These are phyloP conservation scores for Microcyclosporella mali DNA, from an alignment of 2,329 filamentous ascomycete genomes.

Conservation along the genomic window DNA sequence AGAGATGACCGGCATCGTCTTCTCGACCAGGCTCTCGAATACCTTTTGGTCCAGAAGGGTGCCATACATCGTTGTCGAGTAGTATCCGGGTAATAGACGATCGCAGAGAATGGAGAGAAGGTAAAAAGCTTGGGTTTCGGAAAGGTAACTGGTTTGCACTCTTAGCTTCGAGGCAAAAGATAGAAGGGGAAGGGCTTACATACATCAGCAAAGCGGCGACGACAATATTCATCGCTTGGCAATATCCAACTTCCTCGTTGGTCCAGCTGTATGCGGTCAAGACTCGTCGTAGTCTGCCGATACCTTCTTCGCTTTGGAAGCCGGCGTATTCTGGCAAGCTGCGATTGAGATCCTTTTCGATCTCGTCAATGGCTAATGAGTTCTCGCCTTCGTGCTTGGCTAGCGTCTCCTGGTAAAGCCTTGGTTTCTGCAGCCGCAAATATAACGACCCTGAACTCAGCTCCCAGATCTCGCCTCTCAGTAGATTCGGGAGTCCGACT, in stretches of 20 bases:
- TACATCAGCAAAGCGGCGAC: constrained; percentile 91
- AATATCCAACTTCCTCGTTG: constrained; percentile 92
- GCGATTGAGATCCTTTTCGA: constrained; percentile 95
- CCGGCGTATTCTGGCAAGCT: constrained; percentile 95
- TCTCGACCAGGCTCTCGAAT: constrained; percentile 96
- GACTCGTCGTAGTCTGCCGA: constrained; percentile 79
- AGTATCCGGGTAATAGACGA: constrained; percentile 88
- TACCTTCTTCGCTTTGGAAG: constrained; percentile 94
- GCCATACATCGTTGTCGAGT: constrained; percentile 98
- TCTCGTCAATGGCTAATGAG: constrained; percentile 95
- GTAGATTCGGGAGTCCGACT: constrained; percentile 85
- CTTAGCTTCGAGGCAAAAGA: constrained; percentile 4
- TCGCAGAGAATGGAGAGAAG: constrained; percentile 87
- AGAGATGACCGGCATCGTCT: constrained; percentile 97
- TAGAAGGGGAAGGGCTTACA: constrained; percentile 26
- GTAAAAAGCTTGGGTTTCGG: constrained; percentile 91
- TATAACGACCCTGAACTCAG: constrained; percentile 87
- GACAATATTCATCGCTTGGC: constrained; percentile 99
- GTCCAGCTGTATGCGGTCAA: constrained; percentile 97
- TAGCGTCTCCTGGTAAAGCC: constrained; percentile 75
- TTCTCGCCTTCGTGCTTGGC: constrained; percentile 76
- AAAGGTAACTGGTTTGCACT: constrained; percentile 66
- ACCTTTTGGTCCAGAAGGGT: constrained; percentile 94
- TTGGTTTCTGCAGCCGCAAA: constrained; percentile 77
- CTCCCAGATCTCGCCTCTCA: constrained; percentile 95